phyloP scores from a whole-genome alignment of 2,329 filamentous ascomycete genomes.

The Onygenales sp. region DNA sequence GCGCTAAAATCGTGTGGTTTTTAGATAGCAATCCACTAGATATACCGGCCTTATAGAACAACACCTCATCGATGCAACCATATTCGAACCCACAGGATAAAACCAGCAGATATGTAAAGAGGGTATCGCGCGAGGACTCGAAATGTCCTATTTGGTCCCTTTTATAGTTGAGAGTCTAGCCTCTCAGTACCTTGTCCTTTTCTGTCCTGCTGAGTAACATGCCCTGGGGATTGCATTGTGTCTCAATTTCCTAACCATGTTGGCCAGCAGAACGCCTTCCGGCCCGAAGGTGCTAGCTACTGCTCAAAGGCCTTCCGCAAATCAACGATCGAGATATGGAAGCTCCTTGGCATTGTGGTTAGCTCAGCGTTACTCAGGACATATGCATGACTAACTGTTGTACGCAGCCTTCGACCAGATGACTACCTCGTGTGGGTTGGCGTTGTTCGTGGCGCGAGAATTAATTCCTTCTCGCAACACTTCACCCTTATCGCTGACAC shows the following conservation, averaged over 20 bases:
- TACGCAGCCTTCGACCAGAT: constrained; percentile 28
- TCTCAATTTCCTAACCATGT: not conserved
- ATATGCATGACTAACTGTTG: constrained; percentile 35
- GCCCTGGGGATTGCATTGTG: no score
- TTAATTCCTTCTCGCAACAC: not conserved
- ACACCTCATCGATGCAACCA: no score
- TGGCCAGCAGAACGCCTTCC: constrained; percentile 4
- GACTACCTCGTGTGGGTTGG: constrained; percentile 43
- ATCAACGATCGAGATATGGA: no score
- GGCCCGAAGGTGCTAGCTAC: not conserved
- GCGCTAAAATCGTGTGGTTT: no score
- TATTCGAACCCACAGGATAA: no score
- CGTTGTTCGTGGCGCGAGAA: not conserved
- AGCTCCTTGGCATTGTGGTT: no score
- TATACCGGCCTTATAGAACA: no score
- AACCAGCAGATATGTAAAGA: not conserved
- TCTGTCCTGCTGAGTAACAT: not conserved
- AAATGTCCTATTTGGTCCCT: not conserved
- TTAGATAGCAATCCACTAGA: no score
- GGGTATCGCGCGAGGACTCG: not conserved
- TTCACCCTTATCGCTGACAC: constrained; percentile 7
- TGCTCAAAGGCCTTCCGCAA: no score
- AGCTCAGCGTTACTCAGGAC: constrained; percentile 27
- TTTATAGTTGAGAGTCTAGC: not conserved
- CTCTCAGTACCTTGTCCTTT: not conserved